Conservation (phyloP, 148 eudicot genomes). For the Dianthus caryophyllus region DNA sequence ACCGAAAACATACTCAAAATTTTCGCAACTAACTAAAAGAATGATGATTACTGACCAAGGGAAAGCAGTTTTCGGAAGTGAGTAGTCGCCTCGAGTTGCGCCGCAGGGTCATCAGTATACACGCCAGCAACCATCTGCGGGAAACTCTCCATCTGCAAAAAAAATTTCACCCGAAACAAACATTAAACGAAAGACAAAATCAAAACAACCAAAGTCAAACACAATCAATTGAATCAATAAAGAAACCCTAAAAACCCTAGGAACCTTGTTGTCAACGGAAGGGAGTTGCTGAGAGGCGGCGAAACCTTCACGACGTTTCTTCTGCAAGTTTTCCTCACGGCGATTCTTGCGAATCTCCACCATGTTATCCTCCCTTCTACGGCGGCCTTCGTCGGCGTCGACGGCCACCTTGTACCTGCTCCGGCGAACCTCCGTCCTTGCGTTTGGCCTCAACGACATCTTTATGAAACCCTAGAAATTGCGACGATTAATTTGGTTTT, state of each 20-base stretch:
- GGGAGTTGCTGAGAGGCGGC: conserved; percentile 31
- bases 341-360: conserved; percentile 73
- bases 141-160: conserved; percentile 11
- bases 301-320: conserved; percentile 77
- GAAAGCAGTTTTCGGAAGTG: conserved; percentile 10
- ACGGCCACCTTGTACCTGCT: conserved; percentile 79
- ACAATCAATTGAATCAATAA: background rate
- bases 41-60: too few relatives aligned
- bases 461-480: conserved; percentile 18
- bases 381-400: conserved; percentile 72
- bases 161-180: background rate
- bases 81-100: conserved; percentile 5
- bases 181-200: conserved; percentile 9
- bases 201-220: background rate
- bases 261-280: conserved; percentile 47
- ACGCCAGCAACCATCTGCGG: conserved; percentile 15
- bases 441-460: conserved; percentile 78
- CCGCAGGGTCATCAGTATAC: conserved; percentile 2
- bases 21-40: too few relatives aligned
- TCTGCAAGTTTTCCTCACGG: conserved; percentile 73
- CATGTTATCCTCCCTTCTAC: conserved; percentile 70
- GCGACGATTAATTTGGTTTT: background rate
- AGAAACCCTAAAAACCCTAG: background rate
- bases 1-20: too few relatives aligned
- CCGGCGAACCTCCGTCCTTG: conserved; percentile 68